Conservation (phyloP, 176 grass and related monocot genomes). For the Carex parvula region DNA sequence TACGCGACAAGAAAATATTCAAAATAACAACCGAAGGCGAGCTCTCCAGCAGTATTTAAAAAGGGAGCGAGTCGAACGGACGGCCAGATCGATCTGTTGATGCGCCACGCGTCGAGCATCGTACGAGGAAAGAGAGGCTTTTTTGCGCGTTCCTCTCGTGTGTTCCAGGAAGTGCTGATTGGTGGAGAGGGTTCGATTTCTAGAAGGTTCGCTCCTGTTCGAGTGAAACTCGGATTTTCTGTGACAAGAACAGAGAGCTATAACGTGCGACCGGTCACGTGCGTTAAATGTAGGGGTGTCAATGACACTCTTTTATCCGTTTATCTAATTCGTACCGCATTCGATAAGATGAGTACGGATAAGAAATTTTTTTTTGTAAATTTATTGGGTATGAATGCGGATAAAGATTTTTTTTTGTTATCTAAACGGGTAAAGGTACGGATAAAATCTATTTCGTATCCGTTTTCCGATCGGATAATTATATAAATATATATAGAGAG, state of each 20-base stretch:
- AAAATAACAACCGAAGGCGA: background rate
- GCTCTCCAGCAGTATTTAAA: background rate
- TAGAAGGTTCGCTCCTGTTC: background rate
- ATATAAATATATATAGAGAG: no score
- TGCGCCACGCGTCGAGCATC: background rate
- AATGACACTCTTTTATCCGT: no score
- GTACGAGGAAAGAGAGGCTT: background rate
- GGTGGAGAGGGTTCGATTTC: background rate
- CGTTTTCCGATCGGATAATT: no score
- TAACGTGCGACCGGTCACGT: background rate
- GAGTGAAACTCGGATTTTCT: background rate
- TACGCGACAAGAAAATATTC: background rate
- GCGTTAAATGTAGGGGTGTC: no score
- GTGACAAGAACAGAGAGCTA: background rate
- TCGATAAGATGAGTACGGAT: no score
- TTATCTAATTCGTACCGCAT: no score
- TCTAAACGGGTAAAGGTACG: no score
- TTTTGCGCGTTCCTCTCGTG: background rate
- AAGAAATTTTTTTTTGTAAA: no score
- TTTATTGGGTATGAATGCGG: no score
- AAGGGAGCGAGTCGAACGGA: background rate
- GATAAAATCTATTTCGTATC: no score
- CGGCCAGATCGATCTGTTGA: background rate
- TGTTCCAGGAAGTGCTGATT: background rate
- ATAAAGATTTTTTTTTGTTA: no score